These are phyloP conservation scores for Leccinum subspadiceum DNA, from an alignment of 1,284 basidiomycete species.

Conservation along the genomic window DNA sequence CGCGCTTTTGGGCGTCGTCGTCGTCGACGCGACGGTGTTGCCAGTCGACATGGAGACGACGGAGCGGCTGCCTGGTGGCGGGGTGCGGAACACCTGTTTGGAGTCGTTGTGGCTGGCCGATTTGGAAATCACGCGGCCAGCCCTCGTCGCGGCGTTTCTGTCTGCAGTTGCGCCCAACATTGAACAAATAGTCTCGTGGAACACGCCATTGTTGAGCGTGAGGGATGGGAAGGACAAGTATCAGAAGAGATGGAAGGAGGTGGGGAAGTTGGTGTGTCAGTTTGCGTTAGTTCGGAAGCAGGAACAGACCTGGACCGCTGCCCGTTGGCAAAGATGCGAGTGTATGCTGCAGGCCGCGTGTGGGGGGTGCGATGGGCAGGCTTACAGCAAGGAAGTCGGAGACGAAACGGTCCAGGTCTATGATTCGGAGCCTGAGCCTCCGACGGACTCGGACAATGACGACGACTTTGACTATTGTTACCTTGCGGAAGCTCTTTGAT, in stretches of 20 bases:
- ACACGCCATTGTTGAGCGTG: constrained; percentile 24
- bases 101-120: constrained; percentile 29
- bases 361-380: background rate
- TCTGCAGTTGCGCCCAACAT: constrained; percentile 30
- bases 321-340: background rate
- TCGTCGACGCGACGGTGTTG: constrained; percentile 28
- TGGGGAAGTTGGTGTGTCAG: constrained; percentile 22
- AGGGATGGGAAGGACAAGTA: constrained; percentile 23
- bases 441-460: constrained; percentile 23
- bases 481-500: background rate
- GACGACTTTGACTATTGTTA: constrained; percentile 32
- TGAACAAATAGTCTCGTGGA: constrained; percentile 29
- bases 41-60: constrained; percentile 1
- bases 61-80: constrained; percentile 17
- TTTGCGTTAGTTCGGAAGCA: constrained; percentile 25
- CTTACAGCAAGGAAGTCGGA: background rate
- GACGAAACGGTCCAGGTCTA: constrained; percentile 18
- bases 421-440: constrained; percentile 26
- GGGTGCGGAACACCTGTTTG: constrained; percentile 26
- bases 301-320: constrained; percentile 19
- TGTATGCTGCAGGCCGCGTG: background rate
- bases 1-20: constrained; percentile 23
- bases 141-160: constrained; percentile 27
- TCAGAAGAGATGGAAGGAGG: constrained; percentile 24
- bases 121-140: constrained; percentile 25